Base-by-base conservation (phyloP, 2,329 filamentous ascomycete genomes). In the Penicillium sp. region DNA sequence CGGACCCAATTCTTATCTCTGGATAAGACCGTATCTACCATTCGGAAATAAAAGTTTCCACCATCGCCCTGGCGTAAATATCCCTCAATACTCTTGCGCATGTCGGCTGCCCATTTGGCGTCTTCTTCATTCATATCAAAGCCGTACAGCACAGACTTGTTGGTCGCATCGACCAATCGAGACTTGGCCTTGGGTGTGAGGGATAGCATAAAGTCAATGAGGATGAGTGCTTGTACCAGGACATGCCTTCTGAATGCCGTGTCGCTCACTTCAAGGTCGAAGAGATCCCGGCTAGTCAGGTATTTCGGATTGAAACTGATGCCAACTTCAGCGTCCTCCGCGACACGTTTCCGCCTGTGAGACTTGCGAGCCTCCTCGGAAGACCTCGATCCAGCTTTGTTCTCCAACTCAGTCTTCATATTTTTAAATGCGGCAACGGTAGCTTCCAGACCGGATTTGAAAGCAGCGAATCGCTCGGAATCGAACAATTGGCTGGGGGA, bases 1-100 rank as follows among this genome's bases (percentile, higher is more conserved):
- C 90, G 85, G 39, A 94, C 90, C 94, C 94, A 98, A 65, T 97
- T 96, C 74, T 96, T 97, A 69, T 99, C 93, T 54, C 93, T 81
- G 25, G 89, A 88, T 28, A 98, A 80, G 29, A 98, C 91, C 9
- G 90, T 97, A 66, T 97, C 91, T 29, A 98, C 90, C 82, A 97
- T 95, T 35, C 93, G 85, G 70, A 90, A 86, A 69, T 97, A 98
- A 69, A 95, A 95, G 54, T 88, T 87, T 28, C 93, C 93, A 62
- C 95, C 90, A 37, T 77, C 73, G 18, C 88, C 88, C 59, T 84
- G 79, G 63, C 86, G 86, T 48, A 98, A 79, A 68, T 96, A 95
- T 49, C 83, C 82, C 50, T 86, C 86, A 60, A 97, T 95, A 5
- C 78, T 76, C 34, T 78, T 79, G 64, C 90, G 90, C 74, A 86